Base-by-base conservation (phyloP, 768 basidiomycete species). In the Leccinum subtestaceum region DNA sequence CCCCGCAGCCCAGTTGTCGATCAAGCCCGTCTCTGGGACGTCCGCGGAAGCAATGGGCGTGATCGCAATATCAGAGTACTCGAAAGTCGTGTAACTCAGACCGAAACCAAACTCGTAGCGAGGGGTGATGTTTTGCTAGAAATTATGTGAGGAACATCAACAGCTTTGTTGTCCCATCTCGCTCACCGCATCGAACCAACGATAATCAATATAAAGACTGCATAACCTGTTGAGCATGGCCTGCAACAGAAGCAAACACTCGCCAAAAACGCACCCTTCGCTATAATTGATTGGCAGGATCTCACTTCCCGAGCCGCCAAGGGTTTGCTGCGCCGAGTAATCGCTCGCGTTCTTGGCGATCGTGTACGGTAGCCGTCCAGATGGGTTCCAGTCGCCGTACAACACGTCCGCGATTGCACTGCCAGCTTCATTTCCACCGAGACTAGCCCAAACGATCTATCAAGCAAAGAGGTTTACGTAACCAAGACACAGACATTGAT, bases 81-180 rank as follows among this genome's bases (percentile, higher is more conserved):
- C 72, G 72, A 95, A 98, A 2, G 74, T 81, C 38, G 95, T 89
- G 76, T 97, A 98, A 57, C 86, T 89, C 67, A 95, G 71, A 0
- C 95, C 95, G 69, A 86, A 95, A 5, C 95, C 95, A 70, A 98
- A 98, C 68, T 92, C 91, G 66, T 85, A 93, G 45, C 89, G 88
- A 3, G 92, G 92, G 0, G 79, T 79, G 62, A 93, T 91, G 61
- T 86, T 82, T 72, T 83, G 76, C 82, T 88, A 36, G 34, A 27
- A 31, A 53, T 25, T 43, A 21, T 62, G 11, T 32, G 2, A 62
- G 53, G 9, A 34, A 40, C 1, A 10, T 34, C 45, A 17, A 11
- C 2, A 7, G 7, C n/a, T 40, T 29, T n/a, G 10, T 29, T 3
- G 2, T n/a, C 6, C 19, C 63, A 38, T 43, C n/a, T 68, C 66